Conservation (phyloP, 352 stramenopile genomes). For the Phytophthora sojae region DNA sequence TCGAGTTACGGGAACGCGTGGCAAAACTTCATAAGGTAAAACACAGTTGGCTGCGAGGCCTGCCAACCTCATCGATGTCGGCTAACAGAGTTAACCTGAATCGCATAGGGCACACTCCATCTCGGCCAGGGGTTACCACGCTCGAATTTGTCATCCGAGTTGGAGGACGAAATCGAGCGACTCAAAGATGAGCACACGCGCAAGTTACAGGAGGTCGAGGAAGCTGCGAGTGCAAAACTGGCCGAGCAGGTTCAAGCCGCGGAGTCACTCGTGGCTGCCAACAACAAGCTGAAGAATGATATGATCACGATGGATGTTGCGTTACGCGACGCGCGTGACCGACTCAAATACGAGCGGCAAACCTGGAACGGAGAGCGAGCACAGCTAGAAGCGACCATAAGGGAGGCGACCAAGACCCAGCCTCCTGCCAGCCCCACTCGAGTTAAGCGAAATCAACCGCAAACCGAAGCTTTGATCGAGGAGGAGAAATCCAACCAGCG, state of each 20-base stretch:
- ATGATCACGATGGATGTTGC: slow-evolving; percentile 55
- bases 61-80: neutral
- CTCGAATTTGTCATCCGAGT: slow-evolving; percentile 53
- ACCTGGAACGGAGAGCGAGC: slow-evolving; percentile 44
- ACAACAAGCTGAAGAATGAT: slow-evolving; percentile 67
- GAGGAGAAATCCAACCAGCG: slow-evolving; percentile 32
- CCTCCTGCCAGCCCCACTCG: slow-evolving; percentile 29
- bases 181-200: slow-evolving; percentile 56
- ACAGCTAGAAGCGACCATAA: slow-evolving; percentile 31
- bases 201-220: slow-evolving; percentile 48
- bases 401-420: slow-evolving; percentile 28
- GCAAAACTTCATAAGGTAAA: slow-evolving; percentile 58
- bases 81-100: neutral
- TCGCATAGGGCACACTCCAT: slow-evolving; percentile 49
- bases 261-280: slow-evolving; percentile 41
- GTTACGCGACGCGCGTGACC: slow-evolving; percentile 41
- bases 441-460: slow-evolving; percentile 23
- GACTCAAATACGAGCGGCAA: slow-evolving; percentile 44
- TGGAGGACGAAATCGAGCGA: slow-evolving; percentile 70
- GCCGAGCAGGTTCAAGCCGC: slow-evolving; percentile 39
- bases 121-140: slow-evolving; percentile 48
- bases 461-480: slow-evolving; percentile 18
- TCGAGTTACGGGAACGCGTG: slow-evolving; percentile 61
- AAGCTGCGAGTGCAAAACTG: slow-evolving; percentile 36
- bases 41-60: neutral